Base-by-base conservation (phyloP, 2,329 filamentous ascomycete genomes). In the Knoxdaviesia proteae region DNA sequence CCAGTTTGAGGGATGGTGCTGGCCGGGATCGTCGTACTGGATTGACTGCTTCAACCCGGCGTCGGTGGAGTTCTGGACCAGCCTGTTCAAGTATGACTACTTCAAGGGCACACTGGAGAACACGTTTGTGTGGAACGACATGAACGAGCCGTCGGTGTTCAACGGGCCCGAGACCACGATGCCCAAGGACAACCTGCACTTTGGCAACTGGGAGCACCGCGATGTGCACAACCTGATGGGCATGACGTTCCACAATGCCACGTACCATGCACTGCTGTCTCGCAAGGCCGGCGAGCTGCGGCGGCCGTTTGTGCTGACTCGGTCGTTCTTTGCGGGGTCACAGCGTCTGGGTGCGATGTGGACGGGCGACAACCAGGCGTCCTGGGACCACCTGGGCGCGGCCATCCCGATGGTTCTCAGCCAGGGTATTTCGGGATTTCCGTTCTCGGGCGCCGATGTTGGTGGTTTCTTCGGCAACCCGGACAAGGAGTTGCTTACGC, bases 91-190 rank as follows among this genome's bases (percentile, higher is more conserved):
- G 53, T 96, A 92, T 50, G 77, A 84, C 55, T 71, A 64, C 36
- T 98, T 94, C 69, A 83, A 84, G 58, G 87, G 86, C 40, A 84
- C 84, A 1, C 70, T 79, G 51, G 68, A 78, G 49, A 98, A 96
- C 58, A 79, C 84, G 0, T 94, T 84, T 60, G 75, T 98, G 52
- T 98, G 90, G 90, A 98, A 98, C 58, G 90, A 98, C 58, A 98
- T 98, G 90, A 96, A 94, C 56, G 90, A 98, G 63, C 90, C 90
- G 0, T 96, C 90, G 0, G 90, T 98, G 2, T 98, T 98, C 67
- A 96, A 96, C 57, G 90, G 90, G 0, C 90, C 90, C 0, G 90
- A 98, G 60, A 93, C 86, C 3, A 96, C 88, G 5, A 96, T 96
- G 87, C 90, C 90, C 47, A 94, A 94, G 61, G 90, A 98, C 64